phyloP scores from a whole-genome alignment of 345 rosid genomes.

The Eutrema yunnanense region DNA sequence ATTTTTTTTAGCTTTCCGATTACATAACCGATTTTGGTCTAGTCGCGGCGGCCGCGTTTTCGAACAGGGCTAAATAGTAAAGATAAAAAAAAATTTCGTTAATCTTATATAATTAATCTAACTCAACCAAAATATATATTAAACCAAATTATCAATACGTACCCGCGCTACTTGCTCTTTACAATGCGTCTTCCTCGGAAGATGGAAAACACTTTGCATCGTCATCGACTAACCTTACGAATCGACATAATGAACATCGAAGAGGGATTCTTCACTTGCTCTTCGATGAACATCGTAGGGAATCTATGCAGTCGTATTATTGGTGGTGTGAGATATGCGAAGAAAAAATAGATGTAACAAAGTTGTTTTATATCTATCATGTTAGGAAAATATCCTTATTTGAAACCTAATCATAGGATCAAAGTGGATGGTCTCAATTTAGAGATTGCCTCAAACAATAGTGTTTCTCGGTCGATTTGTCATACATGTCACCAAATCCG shows the following conservation, averaged over 20 bases:
- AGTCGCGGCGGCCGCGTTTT: too few relatives aligned
- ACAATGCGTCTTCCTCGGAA: not conserved
- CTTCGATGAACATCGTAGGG: not conserved
- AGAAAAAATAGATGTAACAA: not conserved
- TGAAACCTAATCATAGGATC: not conserved
- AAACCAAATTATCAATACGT: too few relatives aligned
- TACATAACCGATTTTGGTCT: too few relatives aligned
- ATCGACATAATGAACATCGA: not conserved
- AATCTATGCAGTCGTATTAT: too few relatives aligned
- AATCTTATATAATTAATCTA: too few relatives aligned
- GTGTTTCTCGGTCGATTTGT: not conserved
- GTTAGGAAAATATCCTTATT: not conserved
- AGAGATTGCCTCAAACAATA: not conserved
- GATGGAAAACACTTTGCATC: not conserved
- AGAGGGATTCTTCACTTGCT: not conserved
- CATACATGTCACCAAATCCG: not conserved
- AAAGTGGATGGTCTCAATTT: not conserved
- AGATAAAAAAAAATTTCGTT: too few relatives aligned
- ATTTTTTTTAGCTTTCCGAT: too few relatives aligned
- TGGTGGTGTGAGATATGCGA: constrained; percentile 6
- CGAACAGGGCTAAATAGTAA: too few relatives aligned
- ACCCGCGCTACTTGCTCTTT: too few relatives aligned
- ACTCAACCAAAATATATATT: too few relatives aligned
- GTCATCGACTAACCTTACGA: not conserved
- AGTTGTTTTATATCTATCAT: not conserved